These are phyloP conservation scores for Heteromeles arbutifolia DNA, from an alignment of 306 rosid species.

Conservation along the genomic window DNA sequence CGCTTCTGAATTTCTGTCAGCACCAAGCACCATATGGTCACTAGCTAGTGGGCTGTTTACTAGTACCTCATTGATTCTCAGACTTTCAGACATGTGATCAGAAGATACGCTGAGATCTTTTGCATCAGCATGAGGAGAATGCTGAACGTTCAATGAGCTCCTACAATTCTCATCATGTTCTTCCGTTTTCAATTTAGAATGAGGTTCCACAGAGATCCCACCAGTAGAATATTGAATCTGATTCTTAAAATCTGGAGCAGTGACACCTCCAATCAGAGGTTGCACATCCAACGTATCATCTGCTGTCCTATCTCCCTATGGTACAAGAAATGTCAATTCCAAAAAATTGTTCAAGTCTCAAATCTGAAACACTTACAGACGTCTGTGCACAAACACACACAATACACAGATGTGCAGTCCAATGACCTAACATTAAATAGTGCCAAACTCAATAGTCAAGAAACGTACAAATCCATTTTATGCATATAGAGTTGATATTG, in stretches of 20 bases:
- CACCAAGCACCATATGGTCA: slow-evolving; percentile 43
- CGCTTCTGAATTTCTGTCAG: slow-evolving; percentile 36
- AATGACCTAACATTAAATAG: neutral
- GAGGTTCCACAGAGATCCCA: slow-evolving; percentile 34
- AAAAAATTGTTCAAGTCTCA: slow-evolving; percentile 8
- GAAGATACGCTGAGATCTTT: slow-evolving; percentile 38
- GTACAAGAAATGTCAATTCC: slow-evolving; percentile 38
- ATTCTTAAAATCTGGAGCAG: slow-evolving; percentile 36
- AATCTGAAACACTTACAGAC: slow-evolving; percentile 18
- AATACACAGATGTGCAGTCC: neutral
- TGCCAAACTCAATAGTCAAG: neutral
- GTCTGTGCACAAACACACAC: neutral
- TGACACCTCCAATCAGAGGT: slow-evolving; percentile 32
- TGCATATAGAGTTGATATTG: neutral
- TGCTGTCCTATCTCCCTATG: slow-evolving; percentile 47
- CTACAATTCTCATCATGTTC: slow-evolving; percentile 38
- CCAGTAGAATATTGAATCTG: slow-evolving; percentile 38
- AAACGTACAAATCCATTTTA: neutral
- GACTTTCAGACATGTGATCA: slow-evolving; percentile 38
- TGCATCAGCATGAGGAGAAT: slow-evolving; percentile 39
- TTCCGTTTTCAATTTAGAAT: slow-evolving; percentile 44
- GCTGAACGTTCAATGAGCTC: slow-evolving; percentile 34
- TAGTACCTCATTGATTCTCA: slow-evolving; percentile 29
- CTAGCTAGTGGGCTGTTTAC: slow-evolving; percentile 28
- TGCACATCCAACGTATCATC: slow-evolving; percentile 28